Evolutionary conservation across 257 asterid species (phyloP).

Genomic region (Plectranthus barbatus): DNA sequence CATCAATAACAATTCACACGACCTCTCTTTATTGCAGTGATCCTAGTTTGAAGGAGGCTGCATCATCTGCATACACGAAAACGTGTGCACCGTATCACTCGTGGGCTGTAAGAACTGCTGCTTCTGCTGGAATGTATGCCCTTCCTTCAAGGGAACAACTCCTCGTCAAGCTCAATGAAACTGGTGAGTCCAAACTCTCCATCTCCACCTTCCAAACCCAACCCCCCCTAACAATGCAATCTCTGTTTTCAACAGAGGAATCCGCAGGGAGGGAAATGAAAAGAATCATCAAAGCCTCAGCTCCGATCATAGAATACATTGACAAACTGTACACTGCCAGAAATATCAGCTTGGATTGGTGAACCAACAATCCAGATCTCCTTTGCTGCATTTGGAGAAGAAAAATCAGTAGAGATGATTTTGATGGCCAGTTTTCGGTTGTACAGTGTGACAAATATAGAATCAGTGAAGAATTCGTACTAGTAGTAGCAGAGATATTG

Average conservation of each 20-base stretch:
- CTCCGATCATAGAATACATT: slow-evolving; percentile 61
- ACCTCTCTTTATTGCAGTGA: slow-evolving; percentile 26
- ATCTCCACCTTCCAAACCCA: no score
- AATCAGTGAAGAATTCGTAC: no score
- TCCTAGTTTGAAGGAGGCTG: slow-evolving; percentile 58
- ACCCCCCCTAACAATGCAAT: no score
- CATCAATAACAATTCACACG: neutral
- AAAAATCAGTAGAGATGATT: no score
- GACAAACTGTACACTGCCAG: slow-evolving; percentile 57
- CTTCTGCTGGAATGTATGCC: slow-evolving; percentile 81
- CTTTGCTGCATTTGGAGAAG: no score
- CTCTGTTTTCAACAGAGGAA: slow-evolving; percentile 30
- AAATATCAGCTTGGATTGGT: slow-evolving; percentile 73
- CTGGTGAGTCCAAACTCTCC: slow-evolving; percentile 31
- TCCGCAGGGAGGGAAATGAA: slow-evolving; percentile 68
- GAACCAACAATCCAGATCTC: no score
- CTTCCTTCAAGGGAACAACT: slow-evolving; percentile 80
- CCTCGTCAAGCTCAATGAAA: slow-evolving; percentile 58
- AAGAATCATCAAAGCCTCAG: slow-evolving; percentile 57
- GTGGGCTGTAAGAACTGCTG: slow-evolving; percentile 86
- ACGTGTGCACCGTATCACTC: slow-evolving; percentile 85
- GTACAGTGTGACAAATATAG: no score
- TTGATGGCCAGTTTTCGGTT: no score
- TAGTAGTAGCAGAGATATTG: no score
- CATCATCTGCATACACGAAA: slow-evolving; percentile 56